Conservation (phyloP, 2,329 filamentous ascomycete species). For the Fusarium sp. region DNA sequence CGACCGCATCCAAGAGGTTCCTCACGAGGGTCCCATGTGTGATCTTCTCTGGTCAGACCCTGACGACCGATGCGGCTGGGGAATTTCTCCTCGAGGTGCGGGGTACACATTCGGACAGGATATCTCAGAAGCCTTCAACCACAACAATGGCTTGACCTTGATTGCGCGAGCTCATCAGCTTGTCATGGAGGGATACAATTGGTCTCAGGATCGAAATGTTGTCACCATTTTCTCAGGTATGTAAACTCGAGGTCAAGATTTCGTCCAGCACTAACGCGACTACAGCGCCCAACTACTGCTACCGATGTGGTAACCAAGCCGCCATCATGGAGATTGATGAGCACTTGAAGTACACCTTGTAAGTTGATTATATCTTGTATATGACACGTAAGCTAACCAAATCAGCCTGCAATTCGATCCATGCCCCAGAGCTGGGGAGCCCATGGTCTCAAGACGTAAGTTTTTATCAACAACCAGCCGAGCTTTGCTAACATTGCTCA, state of each 20-base stretch:
- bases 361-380: conserved; percentile 57
- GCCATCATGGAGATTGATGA: conserved; percentile 99
- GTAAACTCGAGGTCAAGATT: conserved; percentile 9
- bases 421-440: conserved; percentile 95
- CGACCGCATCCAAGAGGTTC: conserved; percentile 97
- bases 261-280: conserved; percentile 3
- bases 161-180: conserved; percentile 97
- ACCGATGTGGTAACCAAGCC: conserved; percentile 98
- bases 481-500: conserved; percentile 47
- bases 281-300: conserved; percentile 91
- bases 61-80: conserved; percentile 96
- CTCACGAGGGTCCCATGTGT: conserved; percentile 98
- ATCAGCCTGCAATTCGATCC: conserved; percentile 97
- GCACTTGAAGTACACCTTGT: conserved; percentile 99
- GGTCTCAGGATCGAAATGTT: conserved; percentile 98
- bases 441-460: conserved; percentile 95
- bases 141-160: conserved; percentile 96
- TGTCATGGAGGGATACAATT: conserved; percentile 99
- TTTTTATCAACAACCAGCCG: conserved; percentile 12
- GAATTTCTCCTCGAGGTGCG: conserved; percentile 92
- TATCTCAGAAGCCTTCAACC: conserved; percentile 98
- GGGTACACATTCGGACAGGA: conserved; percentile 97
- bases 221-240: conserved; percentile 98
- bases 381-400: conserved; percentile 41
- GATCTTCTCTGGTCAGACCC: conserved; percentile 98